Conservation (phyloP, 768 basidiomycete species). For the Lentinus tigrinus region DNA sequence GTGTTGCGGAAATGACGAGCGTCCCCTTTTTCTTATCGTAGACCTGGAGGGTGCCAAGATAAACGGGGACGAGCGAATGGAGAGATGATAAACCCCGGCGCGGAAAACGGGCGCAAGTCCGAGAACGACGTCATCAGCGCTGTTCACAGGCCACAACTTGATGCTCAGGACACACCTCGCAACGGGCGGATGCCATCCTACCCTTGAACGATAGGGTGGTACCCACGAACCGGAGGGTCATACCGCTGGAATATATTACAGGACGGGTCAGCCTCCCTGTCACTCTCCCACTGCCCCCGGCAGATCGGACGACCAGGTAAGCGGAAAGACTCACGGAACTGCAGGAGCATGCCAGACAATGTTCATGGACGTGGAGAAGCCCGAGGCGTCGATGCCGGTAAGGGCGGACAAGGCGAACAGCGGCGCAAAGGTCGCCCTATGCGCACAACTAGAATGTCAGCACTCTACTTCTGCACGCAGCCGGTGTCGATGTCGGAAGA, state of each 20-base stretch:
- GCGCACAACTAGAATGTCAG: neutral
- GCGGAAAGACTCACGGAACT: conserved; percentile 4
- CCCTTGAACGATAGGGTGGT: conserved; percentile 20
- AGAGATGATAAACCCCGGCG: too few relatives aligned
- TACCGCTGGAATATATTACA: conserved; percentile 14
- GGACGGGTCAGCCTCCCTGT: neutral
- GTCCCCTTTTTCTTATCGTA: conserved; percentile 22
- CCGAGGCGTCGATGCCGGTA: conserved; percentile 12
- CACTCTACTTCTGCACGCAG: neutral
- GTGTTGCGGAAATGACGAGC: conserved; percentile 22
- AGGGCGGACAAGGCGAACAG: conserved; percentile 20
- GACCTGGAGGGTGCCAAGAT: conserved; percentile 14
- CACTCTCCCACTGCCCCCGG: too few relatives aligned
- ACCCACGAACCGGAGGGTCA: conserved; percentile 18
- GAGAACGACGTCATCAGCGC: neutral
- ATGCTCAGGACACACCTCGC: conserved; percentile 19
- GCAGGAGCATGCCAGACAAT: conserved; percentile 23
- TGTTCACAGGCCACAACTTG: neutral
- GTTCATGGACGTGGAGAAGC: conserved; percentile 23
- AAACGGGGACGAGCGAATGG: too few relatives aligned
- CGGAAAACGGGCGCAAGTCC: too few relatives aligned
- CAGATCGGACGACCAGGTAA: neutral
- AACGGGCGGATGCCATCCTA: conserved; percentile 12
- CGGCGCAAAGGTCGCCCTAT: conserved; percentile 21
- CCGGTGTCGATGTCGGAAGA: neutral